Conservation (phyloP, 371 early-diverging fungal species). For the Rhizopus sp. region DNA sequence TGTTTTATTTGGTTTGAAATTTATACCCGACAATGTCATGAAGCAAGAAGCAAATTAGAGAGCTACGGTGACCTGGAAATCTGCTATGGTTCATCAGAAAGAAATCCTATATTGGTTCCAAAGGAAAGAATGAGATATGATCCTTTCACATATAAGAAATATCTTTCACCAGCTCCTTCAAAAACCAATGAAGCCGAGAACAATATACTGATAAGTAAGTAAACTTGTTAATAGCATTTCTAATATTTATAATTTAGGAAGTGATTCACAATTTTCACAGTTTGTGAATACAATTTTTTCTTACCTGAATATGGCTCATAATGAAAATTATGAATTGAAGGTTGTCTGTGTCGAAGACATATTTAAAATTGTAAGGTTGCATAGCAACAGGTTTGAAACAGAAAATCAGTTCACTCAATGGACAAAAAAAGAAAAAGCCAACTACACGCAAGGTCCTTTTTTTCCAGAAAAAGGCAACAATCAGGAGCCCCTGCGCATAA, state of each 20-base stretch:
- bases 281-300: constrained; percentile 21
- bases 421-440: no score
- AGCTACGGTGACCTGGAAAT: constrained; percentile 12
- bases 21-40: constrained; percentile 12
- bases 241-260: constrained; percentile 19
- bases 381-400: no score
- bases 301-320: constrained; percentile 3
- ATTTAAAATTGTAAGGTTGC: not conserved
- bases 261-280: constrained; percentile 16
- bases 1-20: constrained; percentile 14
- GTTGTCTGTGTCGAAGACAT: not conserved
- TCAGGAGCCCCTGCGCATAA: constrained; percentile 11
- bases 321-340: constrained; percentile 5
- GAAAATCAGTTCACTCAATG: no score
- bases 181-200: constrained; percentile 14
- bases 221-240: constrained; percentile 13
- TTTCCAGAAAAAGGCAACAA: constrained; percentile 2
- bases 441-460: constrained; percentile 7
- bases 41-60: constrained; percentile 10
- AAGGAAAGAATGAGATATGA: constrained; percentile 8
- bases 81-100: constrained; percentile 10
- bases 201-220: constrained; percentile 11
- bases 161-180: constrained; percentile 16
- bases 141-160: constrained; percentile 13
- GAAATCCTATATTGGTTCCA: constrained; percentile 12